phyloP scores from a whole-genome alignment of 495 filamentous ascomycete genomes.

The Xylaria bambusicola region DNA sequence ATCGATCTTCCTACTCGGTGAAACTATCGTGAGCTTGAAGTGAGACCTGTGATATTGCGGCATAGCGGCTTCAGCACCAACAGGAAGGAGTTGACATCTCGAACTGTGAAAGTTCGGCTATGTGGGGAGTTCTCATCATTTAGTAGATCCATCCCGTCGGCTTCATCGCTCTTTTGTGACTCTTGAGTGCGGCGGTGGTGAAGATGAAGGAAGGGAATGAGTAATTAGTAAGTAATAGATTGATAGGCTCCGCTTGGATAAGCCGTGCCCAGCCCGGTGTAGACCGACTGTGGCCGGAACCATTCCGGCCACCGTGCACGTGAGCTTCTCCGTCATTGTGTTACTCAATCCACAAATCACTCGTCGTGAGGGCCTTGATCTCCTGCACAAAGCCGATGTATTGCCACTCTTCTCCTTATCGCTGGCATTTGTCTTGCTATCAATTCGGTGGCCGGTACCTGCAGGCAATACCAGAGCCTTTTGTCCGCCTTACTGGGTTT shows the following conservation, averaged over 20 bases:
- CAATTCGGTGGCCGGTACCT: not conserved
- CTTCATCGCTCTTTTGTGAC: too few relatives aligned
- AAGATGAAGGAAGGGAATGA: conserved; percentile 18
- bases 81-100: not conserved
- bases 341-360: not conserved
- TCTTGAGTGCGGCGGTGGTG: not conserved
- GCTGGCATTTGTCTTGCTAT: too few relatives aligned
- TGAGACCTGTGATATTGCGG: not conserved
- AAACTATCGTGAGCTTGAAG: conserved; percentile 3
- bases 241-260: conserved; percentile 13
- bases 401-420: not conserved
- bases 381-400: not conserved
- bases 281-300: conserved; percentile 39
- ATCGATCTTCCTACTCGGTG: not conserved
- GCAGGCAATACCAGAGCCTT: too few relatives aligned
- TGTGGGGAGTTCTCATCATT: not conserved
- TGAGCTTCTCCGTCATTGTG: conserved; percentile 17
- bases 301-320: conserved; percentile 36
- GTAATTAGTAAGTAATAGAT: conserved; percentile 14
- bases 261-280: conserved; percentile 21
- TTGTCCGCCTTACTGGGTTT: too few relatives aligned
- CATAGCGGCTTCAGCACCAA: not conserved
- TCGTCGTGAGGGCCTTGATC: not conserved
- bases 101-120: not conserved
- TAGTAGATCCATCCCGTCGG: not conserved